phyloP scores from a whole-genome alignment of 2,329 filamentous ascomycete species.

The Helotiales sp. region DNA sequence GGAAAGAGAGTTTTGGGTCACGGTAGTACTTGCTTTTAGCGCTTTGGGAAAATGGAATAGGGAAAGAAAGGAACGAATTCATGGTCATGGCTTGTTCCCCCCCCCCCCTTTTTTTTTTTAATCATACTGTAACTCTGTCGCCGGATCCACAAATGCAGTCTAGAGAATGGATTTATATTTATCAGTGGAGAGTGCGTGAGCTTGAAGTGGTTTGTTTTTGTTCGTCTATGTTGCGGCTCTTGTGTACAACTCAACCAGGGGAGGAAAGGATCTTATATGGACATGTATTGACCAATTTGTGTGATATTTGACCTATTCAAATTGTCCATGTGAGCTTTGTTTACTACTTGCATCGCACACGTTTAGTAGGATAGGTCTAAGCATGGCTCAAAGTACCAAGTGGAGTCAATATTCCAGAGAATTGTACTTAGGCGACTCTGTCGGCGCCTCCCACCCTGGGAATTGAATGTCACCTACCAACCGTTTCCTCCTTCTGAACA shows the following conservation, averaged over 20 bases:
- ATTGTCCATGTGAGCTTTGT: no score
- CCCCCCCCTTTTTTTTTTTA: no score
- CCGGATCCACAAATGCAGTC: background rate
- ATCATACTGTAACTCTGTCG: background rate
- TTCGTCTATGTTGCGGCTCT: no score
- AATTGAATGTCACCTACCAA: background rate
- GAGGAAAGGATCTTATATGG: no score
- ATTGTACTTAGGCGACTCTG: no score
- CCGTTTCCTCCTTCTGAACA: background rate
- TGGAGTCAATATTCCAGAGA: background rate
- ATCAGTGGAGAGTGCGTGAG: no score
- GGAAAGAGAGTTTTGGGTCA: slow-evolving; percentile 13
- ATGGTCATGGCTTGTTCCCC: slow-evolving; percentile 15
- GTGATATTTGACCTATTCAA: no score
- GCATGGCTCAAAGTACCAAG: background rate
- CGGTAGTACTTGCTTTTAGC: slow-evolving; percentile 27
- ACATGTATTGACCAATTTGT: no score
- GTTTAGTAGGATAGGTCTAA: no score
- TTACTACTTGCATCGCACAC: no score
- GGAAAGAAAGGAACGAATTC: slow-evolving; percentile 15
- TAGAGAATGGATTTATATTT: slow-evolving; percentile 1
- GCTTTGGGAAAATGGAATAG: slow-evolving; percentile 19
- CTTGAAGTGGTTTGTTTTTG: no score
- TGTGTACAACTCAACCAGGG: no score
- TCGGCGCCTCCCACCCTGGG: background rate